Evolutionary conservation across 1,284 basidiomycete genomes (phyloP), one percentile per base, ranked within the genome.

Genomic region (Fomitopsis schrenkii): DNA sequence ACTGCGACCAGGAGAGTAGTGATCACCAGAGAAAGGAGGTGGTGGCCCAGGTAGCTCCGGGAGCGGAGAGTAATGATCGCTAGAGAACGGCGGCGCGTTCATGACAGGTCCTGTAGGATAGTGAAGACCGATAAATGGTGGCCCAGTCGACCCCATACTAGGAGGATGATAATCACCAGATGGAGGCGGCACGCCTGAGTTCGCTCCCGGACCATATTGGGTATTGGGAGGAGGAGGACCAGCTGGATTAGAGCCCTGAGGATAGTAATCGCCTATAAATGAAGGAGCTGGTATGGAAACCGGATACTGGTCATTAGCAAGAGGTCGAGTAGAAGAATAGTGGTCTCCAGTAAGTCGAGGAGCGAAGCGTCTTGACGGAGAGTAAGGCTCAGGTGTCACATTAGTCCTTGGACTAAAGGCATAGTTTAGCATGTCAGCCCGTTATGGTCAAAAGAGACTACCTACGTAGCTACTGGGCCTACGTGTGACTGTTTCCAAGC

Each of bases 401-500:
- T 56, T 28, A n/a, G 17, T 38, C 33, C 38, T 7, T 58, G 36
- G 26, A 19, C 42, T 50, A 60, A 62, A 15, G 59, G n/a, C 26
- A 52, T 12, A 9, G 3, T 15, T 58, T 26, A 44, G 56, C 17
- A 38, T 3, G 30, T 9, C 52, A 46, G 14, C 14, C 19, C 12
- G 4, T 30, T 14, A 44, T 36, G 2, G 33, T 19, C 17, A 52
- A 36, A 36, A 42, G 38, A 10, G 38, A 40, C 38, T 36, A 59
- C 58, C 54, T 55, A 36, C 58, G n/a, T 30, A 60, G n/a, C 55
- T 53, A 15, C 12, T 40, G 63, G 54, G 15, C 79, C 75, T 56
- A 66, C 71, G 67, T 84, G 84, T 12, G 74, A 74, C 65, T 88
- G 83, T 70, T 86, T 88, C 90, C 90, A 91, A 55, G 77, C 74